Conservation (phyloP, 2,329 filamentous ascomycete species). For the Xylariaceae sp. region DNA sequence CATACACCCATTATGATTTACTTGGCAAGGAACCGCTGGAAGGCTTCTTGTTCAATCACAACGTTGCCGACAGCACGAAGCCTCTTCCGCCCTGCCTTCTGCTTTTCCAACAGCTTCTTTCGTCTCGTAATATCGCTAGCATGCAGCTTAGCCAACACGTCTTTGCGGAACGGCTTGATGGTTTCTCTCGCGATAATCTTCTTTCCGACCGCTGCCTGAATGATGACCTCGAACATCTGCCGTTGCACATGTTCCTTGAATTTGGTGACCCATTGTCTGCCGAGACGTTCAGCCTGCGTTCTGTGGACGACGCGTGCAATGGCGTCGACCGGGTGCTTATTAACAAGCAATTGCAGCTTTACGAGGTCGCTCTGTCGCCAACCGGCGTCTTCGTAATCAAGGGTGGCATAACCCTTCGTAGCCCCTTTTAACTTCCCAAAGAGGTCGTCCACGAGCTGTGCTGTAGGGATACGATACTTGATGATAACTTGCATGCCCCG, state of each 20-base stretch:
- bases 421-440: conserved; percentile 95
- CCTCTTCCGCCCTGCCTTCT: conserved; percentile 93
- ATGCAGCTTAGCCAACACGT: conserved; percentile 91
- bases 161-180: conserved; percentile 95
- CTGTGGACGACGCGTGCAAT: conserved; percentile 88
- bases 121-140: conserved; percentile 85
- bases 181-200: conserved; percentile 90
- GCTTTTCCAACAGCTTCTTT: conserved; percentile 90
- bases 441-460: conserved; percentile 93
- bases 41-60: conserved; percentile 93
- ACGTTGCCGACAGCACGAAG: conserved; percentile 87
- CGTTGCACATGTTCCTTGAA: conserved; percentile 97
- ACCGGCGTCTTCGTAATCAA: conserved; percentile 96
- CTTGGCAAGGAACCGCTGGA: conserved; percentile 91
- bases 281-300: conserved; percentile 81
- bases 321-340: conserved; percentile 91
- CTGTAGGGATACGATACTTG: conserved; percentile 86
- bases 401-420: conserved; percentile 92
- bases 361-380: conserved; percentile 82
- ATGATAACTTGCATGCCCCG: conserved; percentile 91
- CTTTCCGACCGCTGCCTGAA: conserved; percentile 86
- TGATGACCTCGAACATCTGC: conserved; percentile 97
- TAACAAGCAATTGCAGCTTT: conserved; percentile 92
- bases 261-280: conserved; percentile 87
- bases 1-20: conserved; percentile 42